Base-by-base conservation (phyloP, 352 stramenopile genomes). In the Phytophthora ohioensis region DNA sequence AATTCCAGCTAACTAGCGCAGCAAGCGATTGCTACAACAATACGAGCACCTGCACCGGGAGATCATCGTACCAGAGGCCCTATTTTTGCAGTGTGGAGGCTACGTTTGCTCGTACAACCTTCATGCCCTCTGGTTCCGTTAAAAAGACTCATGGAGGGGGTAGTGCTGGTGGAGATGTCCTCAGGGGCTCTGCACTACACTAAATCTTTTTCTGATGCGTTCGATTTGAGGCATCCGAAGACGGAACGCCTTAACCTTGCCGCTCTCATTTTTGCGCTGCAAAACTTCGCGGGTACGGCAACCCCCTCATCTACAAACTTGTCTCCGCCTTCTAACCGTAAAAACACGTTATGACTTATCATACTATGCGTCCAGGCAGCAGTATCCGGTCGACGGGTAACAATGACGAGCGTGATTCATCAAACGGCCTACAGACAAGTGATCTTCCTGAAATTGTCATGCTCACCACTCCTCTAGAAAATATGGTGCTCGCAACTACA, bases 231-330 rank as follows among this genome's bases (percentile, higher is more conserved):
- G 8, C 70, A 92, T 54, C 79, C 79, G 34, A 79, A 79, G 42
- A 71, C 58, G 4, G 84, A 92, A 41, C 82, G 84, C 38, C 75
- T 92, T 49, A 92, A 92, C 49, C 76, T 92, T 41, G 73, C 66
- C 11, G 80, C 79, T 17, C 71, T 91, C 36, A 73, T 92, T 48
- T 92, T 92, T 55, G 84, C 84, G 48, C 66, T 92, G 15, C 79
- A 89, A 63, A 83, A 78, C 54, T 90, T 92, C 51, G 79, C 84
- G 42, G 73, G 74, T 84, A 30, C 12, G 62, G 8, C 42, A 36
- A 27, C 3, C 31, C 59, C 8, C n/a, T 54, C 12, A 41, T 8
- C 2, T 64, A 31, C 48, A 31, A 27, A 52, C 32, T 46, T 27
- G 21, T 27, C 21, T 27, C 21, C 43, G 5, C 6, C 9, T 48